A percentile compares a stretch with the other conserved stretches of the same genome.
Conservation (phyloP, 1,139 yeast genomes). For the Yamadazyma aaseri region DNA sequence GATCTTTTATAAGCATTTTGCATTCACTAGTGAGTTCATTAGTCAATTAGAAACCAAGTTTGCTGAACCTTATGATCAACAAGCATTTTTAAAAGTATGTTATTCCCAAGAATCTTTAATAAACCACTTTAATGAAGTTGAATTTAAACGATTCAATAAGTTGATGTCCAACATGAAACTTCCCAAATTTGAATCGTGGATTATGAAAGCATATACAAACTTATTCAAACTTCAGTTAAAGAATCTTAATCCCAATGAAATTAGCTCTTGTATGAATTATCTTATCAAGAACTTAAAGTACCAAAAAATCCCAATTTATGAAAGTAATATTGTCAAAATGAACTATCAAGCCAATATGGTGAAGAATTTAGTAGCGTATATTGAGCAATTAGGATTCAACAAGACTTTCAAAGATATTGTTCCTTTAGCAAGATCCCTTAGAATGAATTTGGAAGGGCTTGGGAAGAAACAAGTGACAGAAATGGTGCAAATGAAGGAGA, state of each 20-base stretch:
- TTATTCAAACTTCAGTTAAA: slow-evolving; percentile 20
- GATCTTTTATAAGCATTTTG: slow-evolving; percentile 44
- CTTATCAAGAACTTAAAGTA: slow-evolving; percentile 31
- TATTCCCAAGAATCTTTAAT: slow-evolving; percentile 27
- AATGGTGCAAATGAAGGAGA: slow-evolving; percentile 15
- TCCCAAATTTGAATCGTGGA: slow-evolving; percentile 22
- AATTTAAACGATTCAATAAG: slow-evolving; percentile 25
- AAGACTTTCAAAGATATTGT: slow-evolving; percentile 10
- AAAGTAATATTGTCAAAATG: slow-evolving; percentile 14
- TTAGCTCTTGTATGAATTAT: slow-evolving; percentile 28
- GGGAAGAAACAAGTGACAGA: slow-evolving; percentile 16
- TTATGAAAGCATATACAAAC: slow-evolving; percentile 24
- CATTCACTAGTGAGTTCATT: slow-evolving; percentile 14
- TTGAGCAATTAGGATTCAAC: slow-evolving; percentile 8
- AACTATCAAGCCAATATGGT: slow-evolving; percentile 23
- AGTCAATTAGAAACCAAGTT: slow-evolving; percentile 12
- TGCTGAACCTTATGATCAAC: slow-evolving; percentile 5
- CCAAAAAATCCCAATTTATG: slow-evolving; percentile 20
- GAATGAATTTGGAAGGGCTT: slow-evolving; percentile 13
- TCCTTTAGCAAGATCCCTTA: slow-evolving; percentile 10
- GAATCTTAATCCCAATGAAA: slow-evolving; percentile 22
- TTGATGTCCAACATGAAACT: slow-evolving; percentile 20
- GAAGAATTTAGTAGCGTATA: slow-evolving; percentile 27
- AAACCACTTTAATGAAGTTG: slow-evolving; percentile 16
- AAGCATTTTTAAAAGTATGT: slow-evolving; percentile 20